Percentiles rank a stretch among this genome's conserved stretches.
These are phyloP conservation scores for Fusarium nematophilum DNA, from an alignment of 2,329 filamentous ascomycete species.

Conservation along the genomic window DNA sequence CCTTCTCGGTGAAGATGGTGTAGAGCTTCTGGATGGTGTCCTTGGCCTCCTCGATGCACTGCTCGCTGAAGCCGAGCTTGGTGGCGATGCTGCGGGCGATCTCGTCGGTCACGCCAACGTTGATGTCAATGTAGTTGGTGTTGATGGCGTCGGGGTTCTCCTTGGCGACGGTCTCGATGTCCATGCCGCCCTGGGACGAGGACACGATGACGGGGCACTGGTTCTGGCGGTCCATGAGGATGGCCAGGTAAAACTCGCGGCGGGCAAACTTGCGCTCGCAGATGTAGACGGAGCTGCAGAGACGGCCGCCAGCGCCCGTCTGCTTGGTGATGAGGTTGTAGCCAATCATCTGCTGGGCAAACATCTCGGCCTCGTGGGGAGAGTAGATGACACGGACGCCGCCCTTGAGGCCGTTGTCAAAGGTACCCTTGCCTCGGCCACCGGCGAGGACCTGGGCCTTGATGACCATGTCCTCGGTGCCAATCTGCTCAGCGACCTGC, in stretches of 20 bases:
- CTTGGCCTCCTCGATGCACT: conserved; percentile 96
- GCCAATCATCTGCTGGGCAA: conserved; percentile 99
- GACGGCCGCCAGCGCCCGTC: conserved; percentile 90
- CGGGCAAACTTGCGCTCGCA: conserved; percentile 99
- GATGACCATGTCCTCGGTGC: conserved; percentile 97
- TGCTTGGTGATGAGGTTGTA: conserved; percentile 99
- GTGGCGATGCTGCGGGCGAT: conserved; percentile 90
- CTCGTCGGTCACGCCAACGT: conserved; percentile 93
- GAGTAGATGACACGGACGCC: conserved; percentile 99
- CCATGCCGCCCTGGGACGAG: conserved; percentile 98
- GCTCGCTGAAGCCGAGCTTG: conserved; percentile 96
- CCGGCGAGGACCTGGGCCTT: conserved; percentile 99
- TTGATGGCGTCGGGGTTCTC: conserved; percentile 96
- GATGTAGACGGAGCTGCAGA: conserved; percentile 98
- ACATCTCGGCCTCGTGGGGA: conserved; percentile 95
- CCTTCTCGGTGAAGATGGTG: conserved; percentile 98
- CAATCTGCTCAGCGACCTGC: conserved; percentile 88
- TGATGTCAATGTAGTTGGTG: conserved; percentile 94
- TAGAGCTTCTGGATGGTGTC: conserved; percentile 99
- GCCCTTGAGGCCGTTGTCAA: conserved; percentile 98
- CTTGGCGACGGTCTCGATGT: conserved; percentile 98
- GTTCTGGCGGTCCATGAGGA: conserved; percentile 95
- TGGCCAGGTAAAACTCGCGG: conserved; percentile 98
- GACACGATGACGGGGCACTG: conserved; percentile 96
- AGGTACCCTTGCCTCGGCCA: conserved; percentile 96